Base-by-base conservation (phyloP, 371 early-diverging fungal species). In the Circinella minor region DNA sequence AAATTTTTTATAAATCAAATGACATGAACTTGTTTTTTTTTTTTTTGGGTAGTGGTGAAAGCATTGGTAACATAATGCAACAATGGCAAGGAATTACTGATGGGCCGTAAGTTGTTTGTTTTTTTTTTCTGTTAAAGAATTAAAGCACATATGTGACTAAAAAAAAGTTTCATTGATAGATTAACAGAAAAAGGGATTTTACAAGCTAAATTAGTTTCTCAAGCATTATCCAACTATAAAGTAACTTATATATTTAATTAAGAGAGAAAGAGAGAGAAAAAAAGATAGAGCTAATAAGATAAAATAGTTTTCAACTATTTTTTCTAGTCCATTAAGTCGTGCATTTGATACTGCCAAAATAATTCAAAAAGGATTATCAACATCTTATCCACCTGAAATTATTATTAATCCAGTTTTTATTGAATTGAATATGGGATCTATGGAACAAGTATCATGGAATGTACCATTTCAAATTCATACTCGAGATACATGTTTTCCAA, bases 21-120 rank as follows among this genome's bases (percentile, higher is more conserved):
- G 47, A 47, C 15, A 47, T 47, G 47, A n/a, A n/a, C n/a, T n/a
- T n/a, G n/a, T n/a, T n/a, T n/a, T n/a, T n/a, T n/a, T n/a, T 47
- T 11, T 47, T 9, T 47, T 6, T 17, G 0, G 1, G 36, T 15
- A 61, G 62, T 43, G 62, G 62, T 34, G 62, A 61, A 18, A 61
- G 62, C 38, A 43, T 6, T 15, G 62, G 62, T 10, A 61, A 61
- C 62, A 20, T 61, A 34, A 20, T 61, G 43, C 62, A 61, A 43
- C 43, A 34, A n/a, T 61, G 62, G 62, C 62, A 61, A 61, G 62
- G 62, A 37, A 61, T 61, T 13, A 61, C 62, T 34, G 62, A 61
- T 13, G 62, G 62, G 5, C 62, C 62, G 62, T 61, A 61, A 61
- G 62, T 43, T 6, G 14, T 14, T n/a, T n/a, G n/a, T n/a, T n/a